Evolutionary conservation across 169 alveolate genomes (phyloP).

Genomic region (Eimeria praecox): DNA sequence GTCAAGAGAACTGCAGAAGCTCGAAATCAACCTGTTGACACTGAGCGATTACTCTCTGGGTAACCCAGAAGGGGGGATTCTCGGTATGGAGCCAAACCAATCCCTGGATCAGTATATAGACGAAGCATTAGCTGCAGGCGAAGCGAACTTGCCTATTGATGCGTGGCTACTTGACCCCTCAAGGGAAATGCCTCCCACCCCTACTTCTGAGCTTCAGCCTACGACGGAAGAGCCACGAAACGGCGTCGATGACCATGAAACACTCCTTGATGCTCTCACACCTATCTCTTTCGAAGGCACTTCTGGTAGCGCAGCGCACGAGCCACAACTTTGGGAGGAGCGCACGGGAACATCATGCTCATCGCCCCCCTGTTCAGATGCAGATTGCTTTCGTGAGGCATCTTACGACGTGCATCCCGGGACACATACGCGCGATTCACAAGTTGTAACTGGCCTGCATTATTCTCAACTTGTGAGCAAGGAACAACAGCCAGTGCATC

Average conservation of each 20-base stretch:
- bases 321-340: not conserved
- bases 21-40: not conserved
- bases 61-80: not conserved
- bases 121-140: not conserved
- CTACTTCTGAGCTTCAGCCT: not conserved
- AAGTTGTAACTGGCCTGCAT: not conserved
- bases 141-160: not conserved
- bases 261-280: not conserved
- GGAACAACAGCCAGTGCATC: not conserved
- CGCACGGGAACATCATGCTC: not conserved
- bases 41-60: not conserved
- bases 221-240: not conserved
- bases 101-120: not conserved
- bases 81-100: not conserved
- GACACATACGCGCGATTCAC: not conserved
- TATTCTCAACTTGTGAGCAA: not conserved
- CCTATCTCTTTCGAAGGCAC: not conserved
- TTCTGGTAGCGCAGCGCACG: not conserved
- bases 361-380: not conserved
- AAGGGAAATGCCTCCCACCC: not conserved
- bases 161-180: slow-evolving; percentile 8
- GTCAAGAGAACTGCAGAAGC: not conserved
- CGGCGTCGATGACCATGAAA: not conserved
- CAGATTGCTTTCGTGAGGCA: not conserved
- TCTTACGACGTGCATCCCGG: not conserved